phyloP scores from a whole-genome alignment of 352 stramenopile species.

The Globisporangium paddicum region DNA sequence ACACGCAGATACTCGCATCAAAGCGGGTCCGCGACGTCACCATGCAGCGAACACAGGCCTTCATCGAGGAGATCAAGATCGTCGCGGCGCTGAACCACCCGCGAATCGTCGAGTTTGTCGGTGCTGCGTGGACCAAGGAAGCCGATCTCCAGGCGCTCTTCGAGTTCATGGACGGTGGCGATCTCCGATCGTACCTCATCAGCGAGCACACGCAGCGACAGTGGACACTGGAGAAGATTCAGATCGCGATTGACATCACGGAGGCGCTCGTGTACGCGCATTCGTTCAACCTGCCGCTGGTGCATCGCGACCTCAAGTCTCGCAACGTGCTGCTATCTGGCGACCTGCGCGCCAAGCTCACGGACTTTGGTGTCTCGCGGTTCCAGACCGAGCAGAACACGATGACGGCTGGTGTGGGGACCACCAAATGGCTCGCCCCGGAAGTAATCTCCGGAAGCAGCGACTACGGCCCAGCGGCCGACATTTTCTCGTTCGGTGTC shows the following conservation, averaged over 20 bases:
- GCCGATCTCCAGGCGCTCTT: slow-evolving; percentile 48
- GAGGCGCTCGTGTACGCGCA: slow-evolving; percentile 12
- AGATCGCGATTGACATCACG: slow-evolving; percentile 21
- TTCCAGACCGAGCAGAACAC: slow-evolving; percentile 33
- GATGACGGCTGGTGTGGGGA: slow-evolving; percentile 31
- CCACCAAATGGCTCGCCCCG: slow-evolving; percentile 34
- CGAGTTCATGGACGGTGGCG: slow-evolving; percentile 57
- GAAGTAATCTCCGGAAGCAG: slow-evolving; percentile 33
- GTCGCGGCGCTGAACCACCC: slow-evolving; percentile 10
- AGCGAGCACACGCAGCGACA: not conserved
- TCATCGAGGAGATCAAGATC: too few species aligned
- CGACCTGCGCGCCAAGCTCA: slow-evolving; percentile 27
- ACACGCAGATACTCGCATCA: too few species aligned
- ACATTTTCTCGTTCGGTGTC: slow-evolving; percentile 48
- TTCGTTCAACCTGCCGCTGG: slow-evolving; percentile 15
- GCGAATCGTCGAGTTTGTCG: slow-evolving; percentile 38
- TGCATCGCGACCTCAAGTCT: slow-evolving; percentile 19
- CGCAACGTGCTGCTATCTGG: slow-evolving; percentile 16
- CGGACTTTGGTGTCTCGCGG: slow-evolving; percentile 50
- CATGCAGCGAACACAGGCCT: too few species aligned
- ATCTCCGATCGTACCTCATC: slow-evolving; percentile 35
- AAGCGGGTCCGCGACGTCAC: too few species aligned
- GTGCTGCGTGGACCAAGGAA: slow-evolving; percentile 40
- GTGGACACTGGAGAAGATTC: slow-evolving; percentile 1
- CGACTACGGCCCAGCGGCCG: slow-evolving; percentile 22